Evolutionary conservation across 805 yeast genomes (phyloP).

Genomic region (Wickerhamiella galacta): DNA sequence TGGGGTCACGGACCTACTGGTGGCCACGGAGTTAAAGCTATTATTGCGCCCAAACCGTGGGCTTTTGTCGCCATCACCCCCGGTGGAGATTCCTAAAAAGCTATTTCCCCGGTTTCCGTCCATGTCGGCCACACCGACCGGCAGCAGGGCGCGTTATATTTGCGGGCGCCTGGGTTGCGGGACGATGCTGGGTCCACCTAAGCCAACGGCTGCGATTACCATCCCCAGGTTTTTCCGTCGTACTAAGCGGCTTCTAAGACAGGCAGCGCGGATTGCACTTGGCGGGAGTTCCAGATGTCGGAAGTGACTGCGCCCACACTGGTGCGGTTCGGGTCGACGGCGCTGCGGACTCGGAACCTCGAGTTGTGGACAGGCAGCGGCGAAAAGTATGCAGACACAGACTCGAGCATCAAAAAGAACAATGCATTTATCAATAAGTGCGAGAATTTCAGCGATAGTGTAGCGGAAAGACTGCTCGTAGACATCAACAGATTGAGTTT

Average conservation of each 20-base stretch:
- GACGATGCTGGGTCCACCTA: no score
- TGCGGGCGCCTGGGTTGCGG: no score
- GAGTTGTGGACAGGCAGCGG: not conserved
- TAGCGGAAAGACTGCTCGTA: not conserved
- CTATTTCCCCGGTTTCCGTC: no score
- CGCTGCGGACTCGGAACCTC: not conserved
- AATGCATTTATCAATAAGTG: conserved; percentile 1
- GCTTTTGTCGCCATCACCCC: no score
- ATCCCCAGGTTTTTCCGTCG: no score
- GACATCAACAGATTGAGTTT: conserved; percentile 2
- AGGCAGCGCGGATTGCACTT: not conserved
- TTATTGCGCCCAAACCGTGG: no score
- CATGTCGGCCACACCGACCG: no score
- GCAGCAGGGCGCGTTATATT: no score
- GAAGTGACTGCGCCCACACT: not conserved
- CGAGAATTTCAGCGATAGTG: not conserved
- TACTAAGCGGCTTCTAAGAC: not conserved
- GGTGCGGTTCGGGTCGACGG: not conserved
- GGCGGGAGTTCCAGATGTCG: no score
- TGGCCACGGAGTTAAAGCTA: no score
- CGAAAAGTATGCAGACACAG: not conserved
- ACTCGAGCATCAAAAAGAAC: conserved; percentile 1
- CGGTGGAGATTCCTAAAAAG: no score
- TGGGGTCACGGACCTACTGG: not conserved
- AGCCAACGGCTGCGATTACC: no score